These are phyloP conservation scores for Hanseniaspora jakobsenii DNA, from an alignment of 805 yeast species.

Conservation along the genomic window DNA sequence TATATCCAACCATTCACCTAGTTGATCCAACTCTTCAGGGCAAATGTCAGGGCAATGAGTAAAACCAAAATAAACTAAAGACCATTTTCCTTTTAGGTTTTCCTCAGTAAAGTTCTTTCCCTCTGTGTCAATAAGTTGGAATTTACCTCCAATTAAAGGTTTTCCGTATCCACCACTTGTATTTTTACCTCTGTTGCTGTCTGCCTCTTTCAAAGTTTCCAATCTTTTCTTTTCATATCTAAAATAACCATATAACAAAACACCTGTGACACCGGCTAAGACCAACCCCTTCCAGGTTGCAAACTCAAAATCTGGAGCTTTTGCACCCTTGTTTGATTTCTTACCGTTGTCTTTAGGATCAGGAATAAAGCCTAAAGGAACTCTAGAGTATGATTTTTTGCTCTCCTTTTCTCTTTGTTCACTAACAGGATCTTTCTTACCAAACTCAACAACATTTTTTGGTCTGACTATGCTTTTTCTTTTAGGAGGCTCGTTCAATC, in stretches of 20 bases:
- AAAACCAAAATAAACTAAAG: conserved; percentile 88
- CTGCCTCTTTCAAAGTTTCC: conserved; percentile 65
- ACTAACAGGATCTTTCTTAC: not conserved
- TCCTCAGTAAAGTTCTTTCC: conserved; percentile 67
- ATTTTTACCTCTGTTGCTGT: conserved; percentile 62
- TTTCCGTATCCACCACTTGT: conserved; percentile 45
- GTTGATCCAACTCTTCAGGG: conserved; percentile 92
- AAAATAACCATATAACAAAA: conserved; percentile 59
- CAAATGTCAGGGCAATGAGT: conserved; percentile 97
- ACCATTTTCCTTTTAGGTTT: conserved; percentile 64
- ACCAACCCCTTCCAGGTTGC: conserved; percentile 76
- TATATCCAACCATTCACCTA: conserved; percentile 53
- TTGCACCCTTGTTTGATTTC: conserved; percentile 19
- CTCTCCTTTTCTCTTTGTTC: conserved; percentile 3
- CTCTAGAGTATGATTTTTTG: conserved; percentile 24
- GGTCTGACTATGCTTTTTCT: too few species aligned
- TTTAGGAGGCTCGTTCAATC: too few species aligned
- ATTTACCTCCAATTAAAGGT: conserved; percentile 88
- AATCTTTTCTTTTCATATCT: conserved; percentile 64
- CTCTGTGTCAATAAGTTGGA: conserved; percentile 56
- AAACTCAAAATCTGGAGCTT: conserved; percentile 42
- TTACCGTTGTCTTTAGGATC: conserved; percentile 26
- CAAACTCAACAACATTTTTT: not conserved
- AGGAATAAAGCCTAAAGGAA: conserved; percentile 68
- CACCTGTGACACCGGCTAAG: conserved; percentile 57